A percentile compares a stretch with the other conserved stretches of the same genome.
Evolutionary conservation across 495 filamentous ascomycete genomes (phyloP).

Genomic region (Aspergillus kassunensis): DNA sequence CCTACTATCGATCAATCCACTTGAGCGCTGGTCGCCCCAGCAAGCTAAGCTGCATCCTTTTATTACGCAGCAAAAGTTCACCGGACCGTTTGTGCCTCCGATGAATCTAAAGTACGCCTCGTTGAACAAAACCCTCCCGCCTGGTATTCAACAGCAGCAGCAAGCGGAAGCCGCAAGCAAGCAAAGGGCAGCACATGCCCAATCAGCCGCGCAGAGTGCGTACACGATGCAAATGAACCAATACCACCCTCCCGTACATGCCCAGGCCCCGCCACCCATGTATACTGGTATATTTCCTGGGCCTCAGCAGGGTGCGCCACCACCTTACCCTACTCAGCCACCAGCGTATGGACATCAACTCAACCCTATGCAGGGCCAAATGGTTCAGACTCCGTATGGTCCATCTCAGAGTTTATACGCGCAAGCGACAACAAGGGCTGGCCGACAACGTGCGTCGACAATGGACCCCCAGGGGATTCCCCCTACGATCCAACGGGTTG

Average conservation of each 20-base stretch:
- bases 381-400: conserved; percentile 65
- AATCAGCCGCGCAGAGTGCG: conserved; percentile 47
- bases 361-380: conserved; percentile 64
- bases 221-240: conserved; percentile 60
- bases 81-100: conserved; percentile 92
- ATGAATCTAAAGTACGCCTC: conserved; percentile 90
- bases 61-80: conserved; percentile 98
- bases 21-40: conserved; percentile 97
- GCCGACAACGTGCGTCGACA: conserved; percentile 87
- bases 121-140: conserved; percentile 79
- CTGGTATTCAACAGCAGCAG: conserved; percentile 96
- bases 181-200: conserved; percentile 68
- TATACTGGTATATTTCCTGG: conserved; percentile 82
- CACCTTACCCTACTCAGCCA: conserved; percentile 73
- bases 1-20: conserved; percentile 86
- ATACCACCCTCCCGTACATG: conserved; percentile 47
- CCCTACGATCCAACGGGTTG: conserved; percentile 88
- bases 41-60: conserved; percentile 98
- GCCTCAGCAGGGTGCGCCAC: conserved; percentile 72
- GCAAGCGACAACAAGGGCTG: conserved; percentile 77
- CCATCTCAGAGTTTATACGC: conserved; percentile 74
- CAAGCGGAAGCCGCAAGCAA: conserved; percentile 89
- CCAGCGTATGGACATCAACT: conserved; percentile 70
- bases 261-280: conserved; percentile 55
- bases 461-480: conserved; percentile 94